phyloP scores from a whole-genome alignment of 75 land plant species.

The Larix kaempferi region DNA sequence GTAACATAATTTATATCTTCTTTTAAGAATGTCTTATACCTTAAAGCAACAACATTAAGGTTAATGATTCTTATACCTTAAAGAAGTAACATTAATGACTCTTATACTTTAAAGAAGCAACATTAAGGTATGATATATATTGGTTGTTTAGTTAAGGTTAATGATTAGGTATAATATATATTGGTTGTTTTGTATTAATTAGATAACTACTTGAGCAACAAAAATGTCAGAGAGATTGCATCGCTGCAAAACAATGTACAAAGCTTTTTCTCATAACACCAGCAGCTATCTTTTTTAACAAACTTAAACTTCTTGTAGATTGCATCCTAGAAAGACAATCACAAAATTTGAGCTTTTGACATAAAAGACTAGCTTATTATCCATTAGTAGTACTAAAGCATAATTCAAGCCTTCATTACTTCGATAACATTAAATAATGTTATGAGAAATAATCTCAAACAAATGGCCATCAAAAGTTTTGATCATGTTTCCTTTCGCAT shows the following conservation, averaged over 20 bases:
- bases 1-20: neutral
- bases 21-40: neutral
- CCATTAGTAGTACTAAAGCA: neutral
- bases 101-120: too few species aligned
- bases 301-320: too few species aligned
- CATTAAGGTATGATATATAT: too few species aligned
- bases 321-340: neutral
- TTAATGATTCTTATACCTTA: too few species aligned
- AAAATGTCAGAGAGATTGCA: neutral
- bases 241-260: neutral
- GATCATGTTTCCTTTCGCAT: slow-evolving; percentile 51
- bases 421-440: slow-evolving; percentile 17
- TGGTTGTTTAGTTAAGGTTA: too few species aligned
- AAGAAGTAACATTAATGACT: too few species aligned
- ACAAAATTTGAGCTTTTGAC: neutral
- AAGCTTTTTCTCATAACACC: neutral
- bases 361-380: neutral
- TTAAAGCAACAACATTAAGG: neutral
- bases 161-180: neutral
- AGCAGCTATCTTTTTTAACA: neutral
- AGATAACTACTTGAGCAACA: neutral
- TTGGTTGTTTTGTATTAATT: neutral
- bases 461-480: slow-evolving; percentile 73
- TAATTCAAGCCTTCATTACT: neutral
- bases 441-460: slow-evolving; percentile 83